These are phyloP conservation scores for Lyophyllum semitale DNA, from an alignment of 768 basidiomycete genomes.

Conservation along the genomic window DNA sequence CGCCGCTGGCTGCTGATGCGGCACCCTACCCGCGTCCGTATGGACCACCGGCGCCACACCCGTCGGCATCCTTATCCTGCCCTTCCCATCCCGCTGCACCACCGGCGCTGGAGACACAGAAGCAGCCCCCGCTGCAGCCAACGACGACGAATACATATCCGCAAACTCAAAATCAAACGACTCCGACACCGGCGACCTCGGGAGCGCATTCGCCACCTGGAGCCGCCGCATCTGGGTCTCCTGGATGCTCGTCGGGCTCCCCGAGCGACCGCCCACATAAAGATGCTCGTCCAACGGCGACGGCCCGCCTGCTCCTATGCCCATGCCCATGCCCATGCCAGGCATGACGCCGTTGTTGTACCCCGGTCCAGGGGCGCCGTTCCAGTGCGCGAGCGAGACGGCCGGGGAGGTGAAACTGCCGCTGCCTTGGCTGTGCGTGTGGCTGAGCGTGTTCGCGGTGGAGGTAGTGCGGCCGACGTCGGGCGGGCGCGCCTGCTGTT, in stretches of 20 bases:
- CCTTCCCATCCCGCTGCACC: conserved; percentile 16
- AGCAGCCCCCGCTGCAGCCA: conserved; percentile 14
- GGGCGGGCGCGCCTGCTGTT: conserved; percentile 17
- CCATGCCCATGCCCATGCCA: conserved; percentile 12
- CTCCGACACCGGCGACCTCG: conserved; percentile 9
- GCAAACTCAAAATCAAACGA: conserved; percentile 7
- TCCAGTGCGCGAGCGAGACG: conserved; percentile 15
- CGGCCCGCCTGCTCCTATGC: background rate
- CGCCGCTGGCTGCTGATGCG: conserved; percentile 12
- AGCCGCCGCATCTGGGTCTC: conserved; percentile 35
- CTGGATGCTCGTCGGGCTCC: conserved; percentile 44
- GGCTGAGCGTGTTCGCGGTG: conserved; percentile 9
- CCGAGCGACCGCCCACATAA: conserved; percentile 30
- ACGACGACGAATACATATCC: conserved; percentile 12
- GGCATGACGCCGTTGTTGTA: conserved; percentile 20
- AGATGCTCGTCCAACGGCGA: conserved; percentile 11
- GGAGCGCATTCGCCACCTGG: conserved; percentile 39
- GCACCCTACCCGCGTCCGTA: conserved; percentile 38
- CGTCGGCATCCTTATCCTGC: conserved; percentile 23
- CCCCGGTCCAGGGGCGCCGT: conserved; percentile 13
- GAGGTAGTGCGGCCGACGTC: conserved; percentile 2
- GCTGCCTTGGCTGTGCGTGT: conserved; percentile 18
- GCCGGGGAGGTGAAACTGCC: conserved; percentile 16
- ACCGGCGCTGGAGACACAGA: too few species aligned
- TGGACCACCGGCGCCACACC: conserved; percentile 39